These are phyloP conservation scores for Ophiostoma pallidulum DNA, from an alignment of 2,329 filamentous ascomycete species.

Conservation along the genomic window DNA sequence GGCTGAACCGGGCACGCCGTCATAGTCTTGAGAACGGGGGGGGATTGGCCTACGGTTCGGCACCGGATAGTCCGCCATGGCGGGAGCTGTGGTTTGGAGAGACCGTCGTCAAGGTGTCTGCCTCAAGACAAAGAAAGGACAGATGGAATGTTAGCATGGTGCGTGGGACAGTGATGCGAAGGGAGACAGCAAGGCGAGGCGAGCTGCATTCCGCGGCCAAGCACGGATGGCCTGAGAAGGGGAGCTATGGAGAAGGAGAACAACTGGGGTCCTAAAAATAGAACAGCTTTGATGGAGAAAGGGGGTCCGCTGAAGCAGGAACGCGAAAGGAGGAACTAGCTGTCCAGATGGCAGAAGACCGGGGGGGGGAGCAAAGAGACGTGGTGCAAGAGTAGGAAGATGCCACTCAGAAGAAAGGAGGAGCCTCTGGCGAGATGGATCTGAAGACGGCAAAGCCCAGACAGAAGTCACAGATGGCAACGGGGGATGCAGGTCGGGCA, in stretches of 20 bases:
- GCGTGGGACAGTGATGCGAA: background rate
- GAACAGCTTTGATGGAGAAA: slow-evolving; percentile 8
- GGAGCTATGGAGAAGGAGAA: slow-evolving; percentile 21
- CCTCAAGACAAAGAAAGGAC: background rate
- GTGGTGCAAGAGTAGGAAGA: too few species aligned
- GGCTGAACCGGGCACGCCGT: slow-evolving; percentile 28
- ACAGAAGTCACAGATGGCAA: background rate
- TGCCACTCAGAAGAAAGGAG: background rate
- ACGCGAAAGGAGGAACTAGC: too few species aligned
- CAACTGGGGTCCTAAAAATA: slow-evolving; percentile 10
- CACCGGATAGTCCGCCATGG: slow-evolving; percentile 51
- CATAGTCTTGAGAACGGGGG: slow-evolving; percentile 39
- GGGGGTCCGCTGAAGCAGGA: slow-evolving; percentile 5
- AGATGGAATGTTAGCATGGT: background rate
- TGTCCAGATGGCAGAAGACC: too few species aligned
- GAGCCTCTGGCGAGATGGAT: background rate
- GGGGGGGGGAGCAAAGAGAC: too few species aligned
- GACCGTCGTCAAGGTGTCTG: slow-evolving; percentile 9
- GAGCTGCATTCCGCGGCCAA: background rate
- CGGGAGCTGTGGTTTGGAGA: slow-evolving; percentile 2
- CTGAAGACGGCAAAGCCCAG: background rate
- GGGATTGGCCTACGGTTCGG: slow-evolving; percentile 33
- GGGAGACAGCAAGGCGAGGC: background rate
- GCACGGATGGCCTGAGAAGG: slow-evolving; percentile 20
- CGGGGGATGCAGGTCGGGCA: background rate